These are phyloP conservation scores for Calendula officinalis DNA, from an alignment of 129 eudicot genomes.

Conservation along the genomic window DNA sequence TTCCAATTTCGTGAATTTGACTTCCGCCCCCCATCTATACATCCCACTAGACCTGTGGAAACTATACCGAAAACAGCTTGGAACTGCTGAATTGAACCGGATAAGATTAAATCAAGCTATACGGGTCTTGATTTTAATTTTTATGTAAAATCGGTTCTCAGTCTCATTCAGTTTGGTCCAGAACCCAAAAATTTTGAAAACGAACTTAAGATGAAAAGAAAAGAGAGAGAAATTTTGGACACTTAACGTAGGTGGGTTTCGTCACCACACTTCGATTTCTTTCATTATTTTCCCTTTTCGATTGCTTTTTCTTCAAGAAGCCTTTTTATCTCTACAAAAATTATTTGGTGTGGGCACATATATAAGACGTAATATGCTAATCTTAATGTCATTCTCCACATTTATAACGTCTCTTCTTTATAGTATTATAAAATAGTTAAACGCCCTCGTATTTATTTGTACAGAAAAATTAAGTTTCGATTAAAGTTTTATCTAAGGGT, in stretches of 20 bases:
- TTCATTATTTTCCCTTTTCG: not conserved
- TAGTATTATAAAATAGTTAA: not conserved
- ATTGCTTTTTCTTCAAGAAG: constrained; percentile 7
- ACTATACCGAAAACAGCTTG: not conserved
- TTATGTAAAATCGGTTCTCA: too few relatives aligned
- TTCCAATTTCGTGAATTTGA: constrained; percentile 30
- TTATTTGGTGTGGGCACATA: constrained; percentile 5
- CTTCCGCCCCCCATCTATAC: constrained; percentile 3
- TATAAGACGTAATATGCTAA: constrained; percentile 1
- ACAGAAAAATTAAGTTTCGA: not conserved
- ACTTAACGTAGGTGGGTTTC: constrained; percentile 22
- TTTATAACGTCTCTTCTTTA: not conserved
- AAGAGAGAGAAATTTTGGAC: not conserved
- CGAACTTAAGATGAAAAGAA: not conserved
- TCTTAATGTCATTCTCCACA: constrained; percentile 5
- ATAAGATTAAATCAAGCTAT: too few relatives aligned
- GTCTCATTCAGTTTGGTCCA: too few relatives aligned
- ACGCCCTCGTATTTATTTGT: not conserved
- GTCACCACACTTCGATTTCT: constrained; percentile 22
- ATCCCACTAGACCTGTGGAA: constrained; percentile 1
- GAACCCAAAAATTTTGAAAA: too few relatives aligned
- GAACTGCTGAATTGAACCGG: not conserved
- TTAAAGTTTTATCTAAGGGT: not conserved
- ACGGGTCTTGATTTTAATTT: not conserved
- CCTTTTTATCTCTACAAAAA: constrained; percentile 26